phyloP scores from a whole-genome alignment of 208 protist species.

The Spongospora subterranea region DNA sequence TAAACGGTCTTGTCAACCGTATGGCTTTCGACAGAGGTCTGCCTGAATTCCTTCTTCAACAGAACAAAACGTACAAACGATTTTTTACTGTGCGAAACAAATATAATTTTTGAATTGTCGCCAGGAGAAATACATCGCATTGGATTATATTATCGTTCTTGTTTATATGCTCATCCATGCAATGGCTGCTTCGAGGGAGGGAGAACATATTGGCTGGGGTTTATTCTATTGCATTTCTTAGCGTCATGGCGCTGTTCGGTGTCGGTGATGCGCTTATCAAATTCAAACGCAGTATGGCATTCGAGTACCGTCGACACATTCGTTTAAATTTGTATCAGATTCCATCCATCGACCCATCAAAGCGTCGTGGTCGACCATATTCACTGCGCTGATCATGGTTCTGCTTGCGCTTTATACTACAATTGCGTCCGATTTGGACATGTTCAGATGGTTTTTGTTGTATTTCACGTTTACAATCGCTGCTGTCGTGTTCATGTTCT shows the following conservation, averaged over 20 bases:
- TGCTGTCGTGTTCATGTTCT: not conserved
- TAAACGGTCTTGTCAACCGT: conserved; percentile 76
- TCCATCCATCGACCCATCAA: conserved; percentile 60
- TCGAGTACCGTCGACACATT: conserved; percentile 37
- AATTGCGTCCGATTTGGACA: not conserved
- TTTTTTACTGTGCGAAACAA: not conserved
- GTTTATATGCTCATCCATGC: conserved; percentile 69
- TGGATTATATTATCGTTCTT: conserved; percentile 74
- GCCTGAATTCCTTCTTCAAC: conserved; percentile 69
- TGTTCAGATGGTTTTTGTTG: not conserved
- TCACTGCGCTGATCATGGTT: conserved; percentile 70
- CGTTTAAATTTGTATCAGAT: conserved; percentile 28
- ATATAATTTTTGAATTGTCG: not conserved
- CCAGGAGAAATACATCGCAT: conserved; percentile 66
- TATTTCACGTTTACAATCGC: not conserved
- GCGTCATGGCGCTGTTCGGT: conserved; percentile 81
- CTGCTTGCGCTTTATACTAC: conserved; percentile 72
- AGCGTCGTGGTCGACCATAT: conserved; percentile 63
- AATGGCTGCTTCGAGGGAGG: conserved; percentile 66
- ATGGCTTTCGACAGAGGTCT: conserved; percentile 79
- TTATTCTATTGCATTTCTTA: conserved; percentile 78
- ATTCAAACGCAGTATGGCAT: conserved; percentile 77
- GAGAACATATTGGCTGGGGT: conserved; percentile 69
- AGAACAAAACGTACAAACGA: conserved; percentile 62
- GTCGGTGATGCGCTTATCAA: conserved; percentile 83